A percentile compares a stretch with the other conserved stretches of the same genome.
Conservation (phyloP, 2,329 filamentous ascomycete species). For the Hyphodiscus sp. region DNA sequence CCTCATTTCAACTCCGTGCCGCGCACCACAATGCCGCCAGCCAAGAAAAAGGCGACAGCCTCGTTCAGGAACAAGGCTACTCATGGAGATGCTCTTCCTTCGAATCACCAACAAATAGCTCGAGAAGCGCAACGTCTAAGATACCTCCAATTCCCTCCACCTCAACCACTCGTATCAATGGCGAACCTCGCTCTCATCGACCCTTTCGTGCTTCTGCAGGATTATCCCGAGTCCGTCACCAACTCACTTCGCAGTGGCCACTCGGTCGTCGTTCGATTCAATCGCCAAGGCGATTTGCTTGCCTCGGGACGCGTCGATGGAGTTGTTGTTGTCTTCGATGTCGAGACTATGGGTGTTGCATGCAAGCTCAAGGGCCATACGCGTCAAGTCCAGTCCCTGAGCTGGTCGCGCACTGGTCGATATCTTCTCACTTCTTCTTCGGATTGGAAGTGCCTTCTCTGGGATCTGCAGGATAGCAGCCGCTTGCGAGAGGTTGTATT, state of each 20-base stretch:
- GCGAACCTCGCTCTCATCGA: slow-evolving; percentile 65
- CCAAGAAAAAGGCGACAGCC: background rate
- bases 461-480: slow-evolving; percentile 75
- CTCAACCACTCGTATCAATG: too few species aligned
- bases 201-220: slow-evolving; percentile 64
- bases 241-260: slow-evolving; percentile 73
- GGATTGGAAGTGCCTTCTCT: slow-evolving; percentile 93
- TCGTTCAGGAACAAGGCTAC: too few species aligned
- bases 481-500: slow-evolving; percentile 79
- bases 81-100: too few species aligned
- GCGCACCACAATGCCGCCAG: too few species aligned
- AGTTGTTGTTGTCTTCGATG: slow-evolving; percentile 90
- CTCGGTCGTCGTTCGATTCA: slow-evolving; percentile 72
- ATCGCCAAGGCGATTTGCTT: slow-evolving; percentile 87
- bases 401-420: slow-evolving; percentile 88
- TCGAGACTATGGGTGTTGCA: slow-evolving; percentile 95
- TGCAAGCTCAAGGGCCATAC: slow-evolving; percentile 91
- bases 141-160: too few species aligned
- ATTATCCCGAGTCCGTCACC: slow-evolving; percentile 86
- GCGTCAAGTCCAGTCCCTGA: slow-evolving; percentile 86
- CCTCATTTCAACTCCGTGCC: too few species aligned
- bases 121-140: too few species aligned
- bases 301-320: slow-evolving; percentile 92
- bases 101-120: too few species aligned
- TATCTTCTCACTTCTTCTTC: slow-evolving; percentile 91